These are phyloP conservation scores for Cynanchum wilfordii DNA, from an alignment of 257 asterid genomes.

Conservation along the genomic window DNA sequence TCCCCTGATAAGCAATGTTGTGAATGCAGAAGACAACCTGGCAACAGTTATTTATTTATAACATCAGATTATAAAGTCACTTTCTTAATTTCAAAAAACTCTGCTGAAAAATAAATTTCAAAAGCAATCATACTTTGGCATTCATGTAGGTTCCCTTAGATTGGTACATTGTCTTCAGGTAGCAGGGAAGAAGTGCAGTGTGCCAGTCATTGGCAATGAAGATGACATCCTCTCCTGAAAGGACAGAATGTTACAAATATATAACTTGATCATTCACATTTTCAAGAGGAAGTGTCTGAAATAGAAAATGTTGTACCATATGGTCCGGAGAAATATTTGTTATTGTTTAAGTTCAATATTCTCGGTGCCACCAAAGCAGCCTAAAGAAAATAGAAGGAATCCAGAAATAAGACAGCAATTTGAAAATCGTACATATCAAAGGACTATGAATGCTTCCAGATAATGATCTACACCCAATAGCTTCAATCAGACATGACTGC, in stretches of 20 bases:
- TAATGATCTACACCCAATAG: neutral
- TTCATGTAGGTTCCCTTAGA: slow-evolving; percentile 65
- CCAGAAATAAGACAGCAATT: neutral
- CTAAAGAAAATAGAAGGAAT: slow-evolving; percentile 36
- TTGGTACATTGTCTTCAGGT: slow-evolving; percentile 76
- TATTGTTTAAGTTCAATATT: slow-evolving; percentile 56
- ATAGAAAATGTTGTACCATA: slow-evolving; percentile 45
- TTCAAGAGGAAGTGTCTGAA: neutral
- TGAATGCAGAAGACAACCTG: slow-evolving; percentile 96
- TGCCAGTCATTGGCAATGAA: slow-evolving; percentile 98
- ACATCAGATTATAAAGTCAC: slow-evolving; percentile 10
- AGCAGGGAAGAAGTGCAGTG: slow-evolving; percentile 88
- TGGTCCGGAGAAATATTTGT: slow-evolving; percentile 75
- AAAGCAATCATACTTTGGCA: slow-evolving; percentile 56
- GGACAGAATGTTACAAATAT: neutral
- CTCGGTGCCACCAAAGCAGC: slow-evolving; percentile 93
- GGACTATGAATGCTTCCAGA: neutral
- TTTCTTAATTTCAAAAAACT: neutral
- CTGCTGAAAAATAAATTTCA: neutral
- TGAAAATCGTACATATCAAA: neutral
- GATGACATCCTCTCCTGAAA: slow-evolving; percentile 80
- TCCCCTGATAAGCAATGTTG: slow-evolving; percentile 97
- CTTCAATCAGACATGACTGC: neutral
- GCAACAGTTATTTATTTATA: slow-evolving; percentile 1
- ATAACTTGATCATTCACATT: slow-evolving; percentile 1